Evolutionary conservation across 1,284 basidiomycete species (phyloP).

Genomic region (Ceratobasidium sp.): DNA sequence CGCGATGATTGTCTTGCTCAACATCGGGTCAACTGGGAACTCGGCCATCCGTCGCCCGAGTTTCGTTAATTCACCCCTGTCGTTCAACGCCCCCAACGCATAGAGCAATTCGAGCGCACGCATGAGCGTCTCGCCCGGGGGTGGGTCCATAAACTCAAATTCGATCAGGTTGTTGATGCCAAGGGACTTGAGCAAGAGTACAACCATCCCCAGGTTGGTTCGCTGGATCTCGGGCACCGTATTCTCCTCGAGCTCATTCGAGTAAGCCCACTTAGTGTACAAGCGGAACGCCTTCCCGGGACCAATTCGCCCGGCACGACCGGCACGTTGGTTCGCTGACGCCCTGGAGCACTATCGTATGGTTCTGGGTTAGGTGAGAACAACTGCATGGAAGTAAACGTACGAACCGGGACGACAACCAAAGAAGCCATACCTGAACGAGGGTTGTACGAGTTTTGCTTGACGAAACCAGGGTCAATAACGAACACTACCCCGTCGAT

Average conservation of each 20-base stretch:
- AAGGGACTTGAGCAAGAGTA: conserved; percentile 70
- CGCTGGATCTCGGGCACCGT: conserved; percentile 69
- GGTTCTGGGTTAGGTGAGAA: conserved; percentile 28
- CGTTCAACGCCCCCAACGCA: conserved; percentile 95
- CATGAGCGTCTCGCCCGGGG: conserved; percentile 97
- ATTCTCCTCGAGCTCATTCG: conserved; percentile 70
- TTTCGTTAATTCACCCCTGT: conserved; percentile 95
- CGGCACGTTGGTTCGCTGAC: conserved; percentile 96
- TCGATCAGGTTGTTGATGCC: conserved; percentile 73
- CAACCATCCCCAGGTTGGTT: conserved; percentile 64
- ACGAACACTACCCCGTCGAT: conserved; percentile 99
- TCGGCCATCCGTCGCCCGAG: conserved; percentile 98
- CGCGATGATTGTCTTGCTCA: conserved; percentile 96
- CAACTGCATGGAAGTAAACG: neutral
- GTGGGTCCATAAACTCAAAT: conserved; percentile 73
- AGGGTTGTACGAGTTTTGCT: conserved; percentile 97
- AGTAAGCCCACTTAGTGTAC: conserved; percentile 74
- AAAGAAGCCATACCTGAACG: conserved; percentile 97
- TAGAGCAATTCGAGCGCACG: conserved; percentile 94
- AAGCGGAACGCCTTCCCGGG: conserved; percentile 97
- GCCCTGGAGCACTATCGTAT: conserved; percentile 86
- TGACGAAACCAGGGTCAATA: conserved; percentile 97
- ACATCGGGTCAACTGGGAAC: conserved; percentile 98
- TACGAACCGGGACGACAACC: conserved; percentile 88
- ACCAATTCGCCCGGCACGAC: conserved; percentile 96